These are phyloP conservation scores for Haplosporangium sp. DNA, from an alignment of 371 early-diverging fungal species.

Conservation along the genomic window DNA sequence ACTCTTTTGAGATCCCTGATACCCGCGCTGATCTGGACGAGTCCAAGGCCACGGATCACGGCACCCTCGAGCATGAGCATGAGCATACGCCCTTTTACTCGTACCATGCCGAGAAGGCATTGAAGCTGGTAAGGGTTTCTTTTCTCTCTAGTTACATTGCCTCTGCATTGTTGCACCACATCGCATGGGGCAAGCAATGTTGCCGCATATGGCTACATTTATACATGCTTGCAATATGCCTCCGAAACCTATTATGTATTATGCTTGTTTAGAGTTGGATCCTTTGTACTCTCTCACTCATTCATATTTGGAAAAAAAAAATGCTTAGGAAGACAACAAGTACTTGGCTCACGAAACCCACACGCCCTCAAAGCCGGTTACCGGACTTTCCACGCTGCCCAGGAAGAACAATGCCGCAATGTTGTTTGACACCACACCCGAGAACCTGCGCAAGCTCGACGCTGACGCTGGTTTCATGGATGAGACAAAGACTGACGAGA, in stretches of 20 bases:
- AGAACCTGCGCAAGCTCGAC: constrained; percentile 47
- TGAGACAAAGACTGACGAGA: constrained; percentile 36
- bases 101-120: constrained; percentile 47
- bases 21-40: constrained; percentile 39
- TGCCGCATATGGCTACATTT: too few relatives aligned
- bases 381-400: constrained; percentile 15
- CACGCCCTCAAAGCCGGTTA: constrained; percentile 44
- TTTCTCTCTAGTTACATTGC: not conserved
- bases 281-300: not conserved
- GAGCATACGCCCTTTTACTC: constrained; percentile 54
- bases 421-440: constrained; percentile 42
- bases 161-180: not conserved
- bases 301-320: not conserved
- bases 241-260: too few relatives aligned
- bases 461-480: constrained; percentile 47
- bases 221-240: too few relatives aligned
- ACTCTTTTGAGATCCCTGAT: constrained; percentile 49
- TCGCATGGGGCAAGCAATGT: too few relatives aligned
- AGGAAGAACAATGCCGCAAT: constrained; percentile 22
- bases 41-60: constrained; percentile 28
- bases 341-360: constrained; percentile 54
- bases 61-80: constrained; percentile 23
- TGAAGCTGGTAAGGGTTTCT: constrained; percentile 35
- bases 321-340: constrained; percentile 49
- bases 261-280: too few relatives aligned